Percentiles rank a stretch among this genome's conserved stretches.
Conservation (phyloP, 768 basidiomycete genomes). For the Asterophora parasitica region DNA sequence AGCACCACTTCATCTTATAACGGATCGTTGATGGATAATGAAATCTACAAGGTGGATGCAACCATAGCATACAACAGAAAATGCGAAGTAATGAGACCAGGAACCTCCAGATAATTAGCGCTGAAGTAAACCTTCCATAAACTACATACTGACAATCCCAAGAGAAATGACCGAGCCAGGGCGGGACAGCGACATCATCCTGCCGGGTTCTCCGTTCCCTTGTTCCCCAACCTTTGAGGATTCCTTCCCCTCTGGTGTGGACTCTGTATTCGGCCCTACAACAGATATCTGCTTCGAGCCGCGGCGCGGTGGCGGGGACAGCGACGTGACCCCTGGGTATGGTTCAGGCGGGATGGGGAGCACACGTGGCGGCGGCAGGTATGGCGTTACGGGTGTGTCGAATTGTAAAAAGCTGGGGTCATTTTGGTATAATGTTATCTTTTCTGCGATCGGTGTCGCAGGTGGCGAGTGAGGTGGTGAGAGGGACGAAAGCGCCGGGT, state of each 20-base stretch:
- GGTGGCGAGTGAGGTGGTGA: constrained; percentile 24
- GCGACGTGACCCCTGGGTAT: constrained; percentile 37
- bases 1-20: no score
- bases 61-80: constrained; percentile 6
- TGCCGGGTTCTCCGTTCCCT: constrained; percentile 21
- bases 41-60: not conserved
- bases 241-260: constrained; percentile 20
- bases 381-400: constrained; percentile 40
- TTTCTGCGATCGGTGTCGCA: constrained; percentile 60
- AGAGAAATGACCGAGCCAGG: constrained; percentile 53
- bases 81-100: constrained; percentile 2
- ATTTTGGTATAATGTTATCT: constrained; percentile 45
- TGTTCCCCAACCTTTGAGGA: constrained; percentile 12
- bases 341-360: constrained; percentile 23
- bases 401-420: constrained; percentile 62
- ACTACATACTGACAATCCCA: constrained; percentile 40
- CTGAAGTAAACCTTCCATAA: not conserved
- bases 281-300: constrained; percentile 45
- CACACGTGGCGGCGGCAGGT: constrained; percentile 25
- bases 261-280: constrained; percentile 27
- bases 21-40: no score
- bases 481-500: constrained; percentile 1
- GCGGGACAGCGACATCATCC: constrained; percentile 37
- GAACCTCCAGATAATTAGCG: not conserved
- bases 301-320: constrained; percentile 63